phyloP scores from a whole-genome alignment of 257 asterid genomes.

The Solanum peruvianum region DNA sequence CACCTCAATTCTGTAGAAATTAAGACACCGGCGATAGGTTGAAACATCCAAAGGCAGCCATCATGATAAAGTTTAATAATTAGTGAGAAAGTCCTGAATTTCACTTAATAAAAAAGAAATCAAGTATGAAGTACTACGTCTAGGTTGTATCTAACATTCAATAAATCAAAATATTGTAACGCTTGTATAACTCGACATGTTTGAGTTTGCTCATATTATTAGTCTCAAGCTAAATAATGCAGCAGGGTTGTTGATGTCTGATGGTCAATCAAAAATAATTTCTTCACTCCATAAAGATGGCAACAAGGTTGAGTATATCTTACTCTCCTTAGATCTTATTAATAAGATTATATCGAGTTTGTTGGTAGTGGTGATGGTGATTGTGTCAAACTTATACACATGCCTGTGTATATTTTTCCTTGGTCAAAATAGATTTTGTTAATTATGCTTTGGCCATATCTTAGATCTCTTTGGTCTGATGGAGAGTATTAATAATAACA shows the following conservation, averaged over 20 bases:
- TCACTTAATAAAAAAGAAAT: not conserved
- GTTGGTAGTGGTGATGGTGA: too few species aligned
- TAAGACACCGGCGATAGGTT: not conserved
- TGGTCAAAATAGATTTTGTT: too few species aligned
- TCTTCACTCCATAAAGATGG: not conserved
- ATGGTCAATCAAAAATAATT: not conserved
- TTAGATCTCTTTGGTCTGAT: not conserved
- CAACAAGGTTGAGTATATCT: too few species aligned
- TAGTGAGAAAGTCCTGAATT: not conserved
- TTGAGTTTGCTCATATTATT: not conserved
- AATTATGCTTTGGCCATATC: too few species aligned
- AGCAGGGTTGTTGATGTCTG: not conserved
- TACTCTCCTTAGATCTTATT: fast-evolving
- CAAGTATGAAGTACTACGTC: not conserved
- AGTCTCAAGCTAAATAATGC: not conserved
- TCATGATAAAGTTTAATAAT: not conserved
- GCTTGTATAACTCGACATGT: not conserved
- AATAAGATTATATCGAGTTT: too few species aligned
- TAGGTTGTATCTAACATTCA: not conserved
- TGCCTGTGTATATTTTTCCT: not conserved
- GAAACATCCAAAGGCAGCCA: not conserved
- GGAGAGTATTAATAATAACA: too few species aligned
- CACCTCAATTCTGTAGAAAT: not conserved
- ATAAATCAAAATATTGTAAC: not conserved
- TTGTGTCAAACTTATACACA: not conserved